A percentile compares a stretch with the other conserved stretches of the same genome.
These are phyloP conservation scores for Cornus suecica DNA, from an alignment of 148 eudicot genomes.

Conservation along the genomic window DNA sequence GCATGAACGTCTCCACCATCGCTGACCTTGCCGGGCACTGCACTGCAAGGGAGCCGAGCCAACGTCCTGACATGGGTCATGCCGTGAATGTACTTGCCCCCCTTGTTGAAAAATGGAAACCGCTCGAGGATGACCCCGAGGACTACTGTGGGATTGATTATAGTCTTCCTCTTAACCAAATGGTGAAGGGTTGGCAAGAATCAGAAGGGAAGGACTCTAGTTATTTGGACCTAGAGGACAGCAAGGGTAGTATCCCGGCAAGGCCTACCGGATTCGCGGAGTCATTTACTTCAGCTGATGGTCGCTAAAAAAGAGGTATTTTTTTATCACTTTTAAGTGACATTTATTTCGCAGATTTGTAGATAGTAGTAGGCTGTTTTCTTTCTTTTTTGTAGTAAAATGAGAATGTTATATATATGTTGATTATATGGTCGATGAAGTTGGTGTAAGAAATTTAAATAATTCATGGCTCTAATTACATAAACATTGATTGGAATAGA, in stretches of 20 bases:
- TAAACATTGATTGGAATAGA: too few relatives aligned
- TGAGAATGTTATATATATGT: neutral
- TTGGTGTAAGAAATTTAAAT: too few relatives aligned
- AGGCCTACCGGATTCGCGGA: conserved; percentile 96
- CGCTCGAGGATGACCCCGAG: conserved; percentile 68
- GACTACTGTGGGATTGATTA: conserved; percentile 89
- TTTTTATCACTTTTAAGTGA: conserved; percentile 1
- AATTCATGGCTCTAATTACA: too few relatives aligned
- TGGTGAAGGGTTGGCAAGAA: conserved; percentile 99
- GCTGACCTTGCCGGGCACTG: conserved; percentile 94
- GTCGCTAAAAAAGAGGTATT: conserved; percentile 40
- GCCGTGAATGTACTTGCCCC: conserved; percentile 75
- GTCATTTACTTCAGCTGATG: conserved; percentile 89
- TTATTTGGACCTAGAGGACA: conserved; percentile 64
- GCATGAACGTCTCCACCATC: conserved; percentile 55
- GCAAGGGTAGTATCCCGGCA: conserved; percentile 88
- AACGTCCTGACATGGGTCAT: conserved; percentile 95
- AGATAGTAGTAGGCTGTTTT: conserved; percentile 18
- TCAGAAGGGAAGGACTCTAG: conserved; percentile 71
- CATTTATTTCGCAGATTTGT: conserved; percentile 29
- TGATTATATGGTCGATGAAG: too few relatives aligned
- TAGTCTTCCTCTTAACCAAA: conserved; percentile 83
- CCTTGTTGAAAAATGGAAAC: conserved; percentile 94
- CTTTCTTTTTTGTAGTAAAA: neutral
- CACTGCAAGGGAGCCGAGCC: conserved; percentile 84